Evolutionary conservation across 2,329 filamentous ascomycete genomes (phyloP).

Genomic region (Fusarium metavorans): DNA sequence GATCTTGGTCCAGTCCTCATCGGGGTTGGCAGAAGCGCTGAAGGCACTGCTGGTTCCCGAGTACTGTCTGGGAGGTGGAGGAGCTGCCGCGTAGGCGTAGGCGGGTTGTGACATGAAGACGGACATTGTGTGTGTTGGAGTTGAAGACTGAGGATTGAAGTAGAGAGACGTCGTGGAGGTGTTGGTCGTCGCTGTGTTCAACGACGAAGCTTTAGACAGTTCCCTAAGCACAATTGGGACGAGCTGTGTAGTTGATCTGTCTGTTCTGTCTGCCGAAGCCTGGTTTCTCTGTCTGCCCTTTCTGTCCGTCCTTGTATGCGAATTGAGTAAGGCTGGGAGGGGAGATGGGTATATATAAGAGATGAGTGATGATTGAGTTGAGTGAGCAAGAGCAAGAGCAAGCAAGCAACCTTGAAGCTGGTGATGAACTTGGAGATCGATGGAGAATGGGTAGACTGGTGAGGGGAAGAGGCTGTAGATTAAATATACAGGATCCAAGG

Average conservation of each 20-base stretch:
- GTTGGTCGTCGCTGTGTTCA: conserved; percentile 22
- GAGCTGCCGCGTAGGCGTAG: conserved; percentile 49
- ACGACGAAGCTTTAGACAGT: conserved; percentile 30
- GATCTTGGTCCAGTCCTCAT: conserved; percentile 99
- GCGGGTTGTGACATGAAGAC: conserved; percentile 52
- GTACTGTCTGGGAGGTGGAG: conserved; percentile 71
- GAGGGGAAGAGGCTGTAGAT: conserved; percentile 48
- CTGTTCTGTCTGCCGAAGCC: conserved; percentile 19
- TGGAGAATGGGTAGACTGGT: conserved; percentile 33
- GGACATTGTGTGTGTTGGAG: conserved; percentile 47
- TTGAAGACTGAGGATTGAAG: conserved; percentile 16
- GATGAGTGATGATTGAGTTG: conserved; percentile 8
- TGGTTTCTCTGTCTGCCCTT: conserved; percentile 23
- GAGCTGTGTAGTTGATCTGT: conserved; percentile 8
- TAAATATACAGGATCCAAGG: conserved; percentile 44
- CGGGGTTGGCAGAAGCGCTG: conserved; percentile 92
- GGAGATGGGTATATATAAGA: conserved; percentile 24
- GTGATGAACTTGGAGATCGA: conserved; percentile 39
- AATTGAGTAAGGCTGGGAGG: conserved; percentile 11
- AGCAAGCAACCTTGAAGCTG: conserved; percentile 29
- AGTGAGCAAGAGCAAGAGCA: conserved; percentile 18
- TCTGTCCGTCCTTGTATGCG: conserved; percentile 29
- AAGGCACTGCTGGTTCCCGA: conserved; percentile 91
- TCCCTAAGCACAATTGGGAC: conserved; percentile 19
- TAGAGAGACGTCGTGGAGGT: conserved; percentile 11